These are phyloP conservation scores for Stachybotrys elegans DNA, from an alignment of 2,329 filamentous ascomycete genomes.

Conservation along the genomic window DNA sequence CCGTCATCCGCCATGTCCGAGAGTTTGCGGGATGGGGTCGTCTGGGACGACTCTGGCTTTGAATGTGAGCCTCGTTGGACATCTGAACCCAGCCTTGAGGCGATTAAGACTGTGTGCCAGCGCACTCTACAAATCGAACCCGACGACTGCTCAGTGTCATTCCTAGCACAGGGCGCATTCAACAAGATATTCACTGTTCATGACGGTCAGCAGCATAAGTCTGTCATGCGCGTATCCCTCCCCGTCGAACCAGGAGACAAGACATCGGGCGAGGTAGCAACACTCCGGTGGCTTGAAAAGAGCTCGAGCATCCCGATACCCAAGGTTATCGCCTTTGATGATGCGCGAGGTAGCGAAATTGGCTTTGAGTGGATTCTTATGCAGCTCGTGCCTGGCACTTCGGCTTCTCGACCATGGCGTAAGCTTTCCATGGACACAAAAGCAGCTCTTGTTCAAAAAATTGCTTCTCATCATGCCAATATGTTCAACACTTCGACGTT, in stretches of 20 bases:
- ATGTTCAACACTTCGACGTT: neutral
- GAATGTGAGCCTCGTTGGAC: constrained; percentile 10
- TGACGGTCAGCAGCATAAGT: neutral
- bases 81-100: constrained; percentile 9
- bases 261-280: constrained; percentile 31
- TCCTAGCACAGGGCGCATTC: constrained; percentile 10
- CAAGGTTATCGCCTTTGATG: constrained; percentile 25
- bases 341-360: constrained; percentile 24
- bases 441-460: constrained; percentile 6
- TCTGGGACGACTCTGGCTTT: constrained; percentile 9
- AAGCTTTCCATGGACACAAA: constrained; percentile 27
- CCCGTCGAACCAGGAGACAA: constrained; percentile 30
- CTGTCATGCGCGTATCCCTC: constrained; percentile 28
- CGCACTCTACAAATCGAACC: constrained; percentile 4
- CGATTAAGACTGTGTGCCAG: constrained; percentile 11
- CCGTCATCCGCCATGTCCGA: too few species aligned
- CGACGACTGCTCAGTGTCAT: constrained; percentile 10
- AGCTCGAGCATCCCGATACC: constrained; percentile 27
- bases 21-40: neutral
- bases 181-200: constrained; percentile 19
- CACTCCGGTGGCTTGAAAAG: constrained; percentile 24
- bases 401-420: constrained; percentile 16
- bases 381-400: constrained; percentile 19
- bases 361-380: constrained; percentile 37
- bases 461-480: constrained; percentile 6